Percentiles rank a stretch among this genome's conserved stretches.
These are phyloP conservation scores for Candida sphagnicola DNA, from an alignment of 805 yeast genomes.

Conservation along the genomic window DNA sequence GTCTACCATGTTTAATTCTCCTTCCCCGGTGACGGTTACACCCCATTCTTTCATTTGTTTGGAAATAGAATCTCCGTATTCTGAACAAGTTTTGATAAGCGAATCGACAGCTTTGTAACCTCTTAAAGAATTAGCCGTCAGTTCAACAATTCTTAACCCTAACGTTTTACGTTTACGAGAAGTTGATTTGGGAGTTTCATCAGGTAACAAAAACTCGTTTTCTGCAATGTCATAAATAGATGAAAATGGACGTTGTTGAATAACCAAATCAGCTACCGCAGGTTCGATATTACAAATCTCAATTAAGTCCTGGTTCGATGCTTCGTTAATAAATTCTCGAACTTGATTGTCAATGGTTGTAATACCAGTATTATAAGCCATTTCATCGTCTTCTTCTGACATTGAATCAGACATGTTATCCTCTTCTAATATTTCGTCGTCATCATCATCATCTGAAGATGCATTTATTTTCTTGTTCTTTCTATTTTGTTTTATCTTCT, in stretches of 20 bases:
- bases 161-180: conserved; percentile 44
- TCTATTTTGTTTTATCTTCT: conserved; percentile 32
- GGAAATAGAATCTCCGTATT: conserved; percentile 68
- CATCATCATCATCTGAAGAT: conserved; percentile 33
- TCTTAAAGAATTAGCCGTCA: conserved; percentile 61
- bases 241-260: conserved; percentile 67
- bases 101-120: conserved; percentile 96
- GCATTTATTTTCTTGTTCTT: conserved; percentile 15
- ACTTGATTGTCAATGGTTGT: conserved; percentile 61
- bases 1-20: conserved; percentile 65
- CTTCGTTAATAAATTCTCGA: conserved; percentile 73
- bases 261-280: conserved; percentile 57
- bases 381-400: conserved; percentile 43
- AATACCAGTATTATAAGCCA: conserved; percentile 29
- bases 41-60: conserved; percentile 85
- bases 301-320: conserved; percentile 67
- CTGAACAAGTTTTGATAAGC: conserved; percentile 78
- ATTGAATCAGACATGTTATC: conserved; percentile 46
- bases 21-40: conserved; percentile 64
- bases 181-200: conserved; percentile 24
- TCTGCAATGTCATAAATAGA: conserved; percentile 52
- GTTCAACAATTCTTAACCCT: conserved; percentile 74
- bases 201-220: conserved; percentile 44
- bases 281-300: conserved; percentile 76
- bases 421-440: conserved; percentile 37